Base-by-base conservation (phyloP, 768 basidiomycete species). In the Boletus vermiculosoides region DNA sequence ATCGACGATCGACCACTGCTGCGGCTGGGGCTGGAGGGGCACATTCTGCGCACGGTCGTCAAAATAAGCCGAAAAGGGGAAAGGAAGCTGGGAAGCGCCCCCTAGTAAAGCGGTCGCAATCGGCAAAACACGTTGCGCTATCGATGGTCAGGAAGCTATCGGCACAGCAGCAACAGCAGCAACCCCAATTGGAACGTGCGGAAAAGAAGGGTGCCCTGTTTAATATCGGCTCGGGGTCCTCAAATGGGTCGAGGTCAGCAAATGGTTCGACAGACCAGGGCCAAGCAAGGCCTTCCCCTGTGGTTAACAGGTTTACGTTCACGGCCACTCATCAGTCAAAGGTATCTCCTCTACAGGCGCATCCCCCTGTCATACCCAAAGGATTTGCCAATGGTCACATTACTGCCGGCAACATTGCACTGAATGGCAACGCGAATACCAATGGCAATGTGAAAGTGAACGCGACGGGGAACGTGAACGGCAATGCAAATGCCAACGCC, bases 221-320 rank as follows among this genome's bases (percentile, higher is more conserved):
- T 57, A 83, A 83, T 61, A 79, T 87, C 54, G 85, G 84, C 2
- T 85, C 84, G 18, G 75, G 77, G 56, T 84, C 83, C 39, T 83
- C 84, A 51, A 80, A 79, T 46, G 81, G 81, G 18, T 71, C 73
- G 39, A 64, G 59, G 57, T 69, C 57, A 23, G 61, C 63, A 5
- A 65, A 61, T 37, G 70, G 63, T 37, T 63, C 71, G 36, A 62
- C 63, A 2, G 57, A 47, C 48, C 65, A 57, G 54, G 50, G 50
- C 23, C 62, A 45, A 39, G 37, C 28, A 45, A 65, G 13, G 59
- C 57, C 34, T 25, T 53, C 50, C 25, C 31, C 58, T 3, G 31
- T 45, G 31, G 18, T 45, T 4, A 61, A 62, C 15, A 63, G 59
- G 13, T 31, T 61, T 28, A 56, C 61, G 30, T 25, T 60, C 30